These are phyloP conservation scores for Cutaneotrichosporon arboriforme DNA, from an alignment of 1,284 basidiomycete genomes.

Conservation along the genomic window DNA sequence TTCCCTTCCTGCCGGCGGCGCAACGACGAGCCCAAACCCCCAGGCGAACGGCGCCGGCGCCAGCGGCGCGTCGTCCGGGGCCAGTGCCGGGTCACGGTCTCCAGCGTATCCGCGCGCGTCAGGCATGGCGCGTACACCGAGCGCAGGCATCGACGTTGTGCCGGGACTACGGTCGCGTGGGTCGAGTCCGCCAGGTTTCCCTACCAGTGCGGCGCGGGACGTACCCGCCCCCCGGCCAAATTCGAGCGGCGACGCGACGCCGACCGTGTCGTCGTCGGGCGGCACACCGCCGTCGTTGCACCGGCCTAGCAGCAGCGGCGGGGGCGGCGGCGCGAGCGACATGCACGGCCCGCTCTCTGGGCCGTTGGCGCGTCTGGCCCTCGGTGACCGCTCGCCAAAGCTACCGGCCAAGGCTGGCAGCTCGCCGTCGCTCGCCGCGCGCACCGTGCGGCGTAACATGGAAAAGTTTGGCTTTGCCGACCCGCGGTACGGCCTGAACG, in stretches of 20 bases:
- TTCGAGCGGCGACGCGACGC: slow-evolving; percentile 1
- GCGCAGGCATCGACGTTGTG: too few relatives aligned
- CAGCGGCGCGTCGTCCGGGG: background rate
- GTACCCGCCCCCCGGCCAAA: background rate
- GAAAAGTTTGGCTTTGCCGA: slow-evolving; percentile 12
- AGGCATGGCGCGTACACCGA: too few relatives aligned
- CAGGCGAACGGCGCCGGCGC: background rate
- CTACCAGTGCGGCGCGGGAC: slow-evolving; percentile 15
- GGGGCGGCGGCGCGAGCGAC: slow-evolving; percentile 1
- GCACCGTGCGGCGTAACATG: slow-evolving; percentile 1
- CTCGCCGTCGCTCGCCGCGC: background rate
- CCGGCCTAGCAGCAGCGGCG: background rate
- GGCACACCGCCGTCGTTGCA: background rate
- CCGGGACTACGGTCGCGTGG: too few relatives aligned
- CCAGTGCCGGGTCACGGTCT: background rate
- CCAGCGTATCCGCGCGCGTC: background rate
- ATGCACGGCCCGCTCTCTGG: background rate
- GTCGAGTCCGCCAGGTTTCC: slow-evolving; percentile 3
- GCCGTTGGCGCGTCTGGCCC: slow-evolving; percentile 1
- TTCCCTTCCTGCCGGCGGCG: background rate
- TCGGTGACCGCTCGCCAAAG: background rate
- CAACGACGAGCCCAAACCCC: background rate
- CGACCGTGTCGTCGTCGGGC: background rate
- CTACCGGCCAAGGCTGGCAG: background rate
- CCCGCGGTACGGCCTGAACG: slow-evolving; percentile 22